Conservation (phyloP, 805 yeast genomes). For the Maudiozyma serrabonitensis region DNA sequence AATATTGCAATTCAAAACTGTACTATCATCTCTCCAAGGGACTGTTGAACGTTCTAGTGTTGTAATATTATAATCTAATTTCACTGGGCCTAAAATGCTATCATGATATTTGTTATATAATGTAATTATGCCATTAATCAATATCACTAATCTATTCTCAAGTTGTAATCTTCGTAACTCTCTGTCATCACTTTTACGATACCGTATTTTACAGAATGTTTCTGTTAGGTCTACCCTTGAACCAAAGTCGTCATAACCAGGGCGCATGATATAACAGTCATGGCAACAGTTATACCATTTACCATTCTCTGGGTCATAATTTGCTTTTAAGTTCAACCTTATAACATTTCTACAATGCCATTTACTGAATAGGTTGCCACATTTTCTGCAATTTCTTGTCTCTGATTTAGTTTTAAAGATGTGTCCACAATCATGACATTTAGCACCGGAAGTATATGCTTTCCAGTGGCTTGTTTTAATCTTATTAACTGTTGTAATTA, state of each 20-base stretch:
- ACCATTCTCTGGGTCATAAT: constrained; percentile 41
- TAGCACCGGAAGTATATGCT: constrained; percentile 5
- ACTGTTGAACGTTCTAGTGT: constrained; percentile 41
- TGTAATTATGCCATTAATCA: constrained; percentile 26
- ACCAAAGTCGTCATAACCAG: constrained; percentile 45
- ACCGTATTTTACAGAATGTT: constrained; percentile 36
- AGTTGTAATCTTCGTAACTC: constrained; percentile 47
- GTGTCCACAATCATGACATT: constrained; percentile 34
- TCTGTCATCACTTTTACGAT: constrained; percentile 35
- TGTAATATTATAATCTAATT: constrained; percentile 24
- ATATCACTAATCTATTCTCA: constrained; percentile 49
- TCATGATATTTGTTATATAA: constrained; percentile 19
- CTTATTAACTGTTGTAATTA: not conserved
- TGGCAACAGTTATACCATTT: constrained; percentile 66
- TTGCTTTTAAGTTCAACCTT: constrained; percentile 39
- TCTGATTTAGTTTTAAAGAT: constrained; percentile 44
- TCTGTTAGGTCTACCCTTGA: constrained; percentile 36
- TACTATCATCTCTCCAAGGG: constrained; percentile 55
- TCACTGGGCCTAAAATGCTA: constrained; percentile 19
- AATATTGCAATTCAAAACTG: constrained; percentile 45
- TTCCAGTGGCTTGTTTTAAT: constrained; percentile 30
- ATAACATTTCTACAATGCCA: constrained; percentile 49
- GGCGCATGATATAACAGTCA: constrained; percentile 45
- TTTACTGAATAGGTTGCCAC: constrained; percentile 65
- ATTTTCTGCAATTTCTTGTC: constrained; percentile 58